Conservation (phyloP, 805 yeast species). For the Candida adriatica region DNA sequence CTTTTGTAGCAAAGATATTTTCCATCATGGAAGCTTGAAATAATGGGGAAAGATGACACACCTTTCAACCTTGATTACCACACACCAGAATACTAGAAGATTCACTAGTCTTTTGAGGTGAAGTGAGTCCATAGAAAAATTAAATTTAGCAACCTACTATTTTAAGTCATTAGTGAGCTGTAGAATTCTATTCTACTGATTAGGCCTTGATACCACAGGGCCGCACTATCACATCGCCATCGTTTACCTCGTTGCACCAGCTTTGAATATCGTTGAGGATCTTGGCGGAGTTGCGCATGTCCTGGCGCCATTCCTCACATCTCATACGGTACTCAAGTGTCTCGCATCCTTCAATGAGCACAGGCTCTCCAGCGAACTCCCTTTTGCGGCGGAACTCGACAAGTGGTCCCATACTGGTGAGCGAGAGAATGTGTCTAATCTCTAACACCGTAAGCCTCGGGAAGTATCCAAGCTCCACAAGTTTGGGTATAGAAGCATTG, state of each 20-base stretch:
- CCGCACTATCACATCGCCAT: no score
- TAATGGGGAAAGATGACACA: no score
- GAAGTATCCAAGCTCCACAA: conserved; percentile 39
- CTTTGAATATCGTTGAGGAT: conserved; percentile 56
- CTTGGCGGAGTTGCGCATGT: conserved; percentile 45
- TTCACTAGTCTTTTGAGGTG: no score
- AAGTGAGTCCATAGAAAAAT: no score
- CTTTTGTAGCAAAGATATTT: no score
- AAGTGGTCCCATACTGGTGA: conserved; percentile 56
- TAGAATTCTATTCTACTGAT: no score
- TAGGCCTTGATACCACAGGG: no score
- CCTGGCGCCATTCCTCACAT: conserved; percentile 53
- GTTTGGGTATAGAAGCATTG: conserved; percentile 49
- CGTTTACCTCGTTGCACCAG: conserved; percentile 51
- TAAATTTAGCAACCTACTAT: no score
- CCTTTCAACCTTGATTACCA: no score
- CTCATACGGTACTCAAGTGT: conserved; percentile 50
- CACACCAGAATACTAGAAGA: no score
- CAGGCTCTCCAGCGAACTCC: conserved; percentile 25
- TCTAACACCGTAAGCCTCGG: conserved; percentile 68
- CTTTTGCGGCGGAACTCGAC: conserved; percentile 52
- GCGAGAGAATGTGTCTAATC: conserved; percentile 51
- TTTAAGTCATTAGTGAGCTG: no score
- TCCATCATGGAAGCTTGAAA: no score
- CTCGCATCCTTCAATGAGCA: conserved; percentile 78